Evolutionary conservation across 345 rosid genomes (phyloP).

Genomic region (Raphanus raphanistrum): DNA sequence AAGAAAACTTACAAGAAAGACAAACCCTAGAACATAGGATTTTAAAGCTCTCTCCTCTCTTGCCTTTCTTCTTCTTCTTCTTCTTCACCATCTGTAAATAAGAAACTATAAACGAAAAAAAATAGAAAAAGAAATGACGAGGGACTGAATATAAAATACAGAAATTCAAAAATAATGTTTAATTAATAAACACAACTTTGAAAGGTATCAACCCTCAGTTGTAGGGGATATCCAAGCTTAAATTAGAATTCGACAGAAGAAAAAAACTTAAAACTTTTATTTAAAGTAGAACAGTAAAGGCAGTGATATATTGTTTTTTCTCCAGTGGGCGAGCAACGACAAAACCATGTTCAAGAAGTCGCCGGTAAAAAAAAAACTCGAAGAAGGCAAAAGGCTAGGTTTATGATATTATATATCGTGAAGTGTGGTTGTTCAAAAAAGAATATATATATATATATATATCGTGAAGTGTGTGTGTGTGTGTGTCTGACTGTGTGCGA

Average conservation of each 20-base stretch:
- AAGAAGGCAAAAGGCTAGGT: slow-evolving; percentile 16
- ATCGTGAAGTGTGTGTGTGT: background rate
- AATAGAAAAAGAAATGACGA: slow-evolving; percentile 39
- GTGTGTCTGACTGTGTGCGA: slow-evolving; percentile 20
- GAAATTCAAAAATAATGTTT: background rate
- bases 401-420: slow-evolving; percentile 10
- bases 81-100: slow-evolving; percentile 40
- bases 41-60: slow-evolving; percentile 22
- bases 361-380: slow-evolving; percentile 23
- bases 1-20: slow-evolving; percentile 37
- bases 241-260: slow-evolving; percentile 4
- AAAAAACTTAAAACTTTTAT: background rate
- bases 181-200: slow-evolving; percentile 2
- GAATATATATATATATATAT: background rate
- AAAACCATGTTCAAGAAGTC: slow-evolving; percentile 24
- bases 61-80: slow-evolving; percentile 11
- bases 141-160: slow-evolving; percentile 21
- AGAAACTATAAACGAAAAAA: slow-evolving; percentile 16
- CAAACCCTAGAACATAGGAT: slow-evolving; percentile 18
- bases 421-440: background rate
- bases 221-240: slow-evolving; percentile 33
- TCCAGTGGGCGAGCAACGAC: slow-evolving; percentile 26
- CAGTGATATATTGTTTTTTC: background rate
- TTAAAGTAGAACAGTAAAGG: slow-evolving; percentile 8
- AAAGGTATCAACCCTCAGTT: slow-evolving; percentile 29